These are phyloP conservation scores for Hypoxylon sp. DNA, from an alignment of 2,329 filamentous ascomycete species.

Conservation along the genomic window DNA sequence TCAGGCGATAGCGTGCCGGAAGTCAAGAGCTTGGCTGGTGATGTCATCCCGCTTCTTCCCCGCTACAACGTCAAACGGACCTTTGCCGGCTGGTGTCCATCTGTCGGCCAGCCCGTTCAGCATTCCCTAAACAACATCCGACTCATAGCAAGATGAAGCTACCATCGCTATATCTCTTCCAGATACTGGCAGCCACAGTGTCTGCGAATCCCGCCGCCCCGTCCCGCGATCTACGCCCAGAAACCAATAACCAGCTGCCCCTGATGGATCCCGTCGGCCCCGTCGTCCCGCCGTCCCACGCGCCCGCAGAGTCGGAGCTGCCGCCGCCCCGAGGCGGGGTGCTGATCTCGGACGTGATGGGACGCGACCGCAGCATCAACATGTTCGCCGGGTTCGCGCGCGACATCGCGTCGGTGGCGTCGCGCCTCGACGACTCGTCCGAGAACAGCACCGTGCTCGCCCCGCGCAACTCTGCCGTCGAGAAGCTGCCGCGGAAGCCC, in stretches of 20 bases:
- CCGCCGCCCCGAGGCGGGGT: constrained; percentile 57
- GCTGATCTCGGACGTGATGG: constrained; percentile 84
- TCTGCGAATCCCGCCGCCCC: constrained; percentile 34
- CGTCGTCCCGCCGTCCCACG: constrained; percentile 34
- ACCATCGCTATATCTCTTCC: constrained; percentile 21
- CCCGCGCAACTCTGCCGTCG: constrained; percentile 83
- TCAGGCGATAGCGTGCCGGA: constrained; percentile 11
- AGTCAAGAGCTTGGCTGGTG: constrained; percentile 4
- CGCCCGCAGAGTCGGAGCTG: constrained; percentile 19
- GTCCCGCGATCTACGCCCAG: constrained; percentile 34
- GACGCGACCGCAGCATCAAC: constrained; percentile 78
- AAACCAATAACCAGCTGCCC: constrained; percentile 40
- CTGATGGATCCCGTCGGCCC: constrained; percentile 46
- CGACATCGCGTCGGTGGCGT: constrained; percentile 73
- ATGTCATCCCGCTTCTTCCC: constrained; percentile 26
- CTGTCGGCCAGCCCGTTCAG: constrained; percentile 2
- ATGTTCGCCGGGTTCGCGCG: constrained; percentile 85
- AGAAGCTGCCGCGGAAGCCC: constrained; percentile 80
- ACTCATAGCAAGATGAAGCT: constrained; percentile 34
- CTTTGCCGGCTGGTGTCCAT: constrained; percentile 1
- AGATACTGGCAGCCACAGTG: constrained; percentile 31
- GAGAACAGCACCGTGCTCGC: constrained; percentile 86
- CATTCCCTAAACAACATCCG: not conserved
- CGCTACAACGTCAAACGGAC: constrained; percentile 15
- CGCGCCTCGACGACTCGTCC: constrained; percentile 70